Evolutionary conservation across 306 rosid species (phyloP).

Genomic region (Fragaria iinumae): DNA sequence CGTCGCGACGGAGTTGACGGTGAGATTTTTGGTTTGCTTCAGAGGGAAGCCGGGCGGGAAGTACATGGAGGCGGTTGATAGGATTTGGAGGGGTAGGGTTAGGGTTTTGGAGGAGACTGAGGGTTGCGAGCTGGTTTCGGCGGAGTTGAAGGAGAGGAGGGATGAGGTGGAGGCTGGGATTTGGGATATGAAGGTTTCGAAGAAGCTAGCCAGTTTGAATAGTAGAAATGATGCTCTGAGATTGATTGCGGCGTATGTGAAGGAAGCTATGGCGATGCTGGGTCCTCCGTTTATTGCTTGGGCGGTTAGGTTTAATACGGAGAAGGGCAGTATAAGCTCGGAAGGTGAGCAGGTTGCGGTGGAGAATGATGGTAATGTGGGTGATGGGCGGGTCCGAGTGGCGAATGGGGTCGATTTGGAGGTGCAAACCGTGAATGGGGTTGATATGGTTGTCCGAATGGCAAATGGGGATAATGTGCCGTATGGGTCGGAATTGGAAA

Average conservation of each 20-base stretch:
- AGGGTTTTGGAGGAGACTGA: constrained; percentile 21
- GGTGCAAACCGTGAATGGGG: background rate
- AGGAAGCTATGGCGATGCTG: constrained; percentile 53
- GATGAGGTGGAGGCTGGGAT: constrained; percentile 58
- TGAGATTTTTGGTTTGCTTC: constrained; percentile 37
- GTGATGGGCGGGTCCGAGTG: background rate
- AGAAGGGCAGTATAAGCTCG: background rate
- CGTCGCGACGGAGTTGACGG: constrained; percentile 71
- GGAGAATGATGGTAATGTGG: background rate
- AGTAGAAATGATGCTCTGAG: constrained; percentile 50
- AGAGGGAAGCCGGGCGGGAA: constrained; percentile 33
- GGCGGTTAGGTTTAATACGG: constrained; percentile 20
- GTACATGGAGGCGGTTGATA: constrained; percentile 42
- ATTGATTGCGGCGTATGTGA: constrained; percentile 39
- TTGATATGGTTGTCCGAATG: background rate
- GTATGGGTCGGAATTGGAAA: background rate
- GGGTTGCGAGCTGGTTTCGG: constrained; percentile 30
- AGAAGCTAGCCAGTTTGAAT: constrained; percentile 45
- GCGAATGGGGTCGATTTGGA: background rate
- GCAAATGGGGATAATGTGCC: background rate
- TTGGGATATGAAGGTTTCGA: constrained; percentile 37
- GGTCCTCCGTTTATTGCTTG: constrained; percentile 55
- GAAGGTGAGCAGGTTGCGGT: constrained; percentile 1
- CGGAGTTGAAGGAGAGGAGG: constrained; percentile 43
- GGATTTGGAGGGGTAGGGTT: constrained; percentile 68